phyloP scores from a whole-genome alignment of 1,139 yeast species.

The Taiozyma onychis region DNA sequence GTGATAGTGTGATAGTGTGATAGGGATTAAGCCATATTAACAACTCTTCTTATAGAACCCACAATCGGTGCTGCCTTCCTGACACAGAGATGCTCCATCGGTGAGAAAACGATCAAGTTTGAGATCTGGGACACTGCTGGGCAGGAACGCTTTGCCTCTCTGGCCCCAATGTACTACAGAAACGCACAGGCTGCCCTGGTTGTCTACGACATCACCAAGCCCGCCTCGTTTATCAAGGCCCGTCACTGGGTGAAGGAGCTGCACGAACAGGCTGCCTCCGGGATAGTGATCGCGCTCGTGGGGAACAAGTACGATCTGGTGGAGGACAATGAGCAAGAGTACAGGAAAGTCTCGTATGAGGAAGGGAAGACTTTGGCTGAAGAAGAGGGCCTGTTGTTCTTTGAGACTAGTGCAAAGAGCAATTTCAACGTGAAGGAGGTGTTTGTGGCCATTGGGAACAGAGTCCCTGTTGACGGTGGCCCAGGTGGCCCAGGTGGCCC shows the following conservation, averaged over 20 bases:
- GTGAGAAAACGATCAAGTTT: slow-evolving; percentile 85
- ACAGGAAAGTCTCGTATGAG: slow-evolving; percentile 76
- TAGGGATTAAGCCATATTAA: neutral
- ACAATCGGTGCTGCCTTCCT: slow-evolving; percentile 97
- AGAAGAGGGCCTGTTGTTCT: slow-evolving; percentile 84
- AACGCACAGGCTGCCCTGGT: slow-evolving; percentile 98
- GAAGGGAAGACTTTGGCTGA: slow-evolving; percentile 80
- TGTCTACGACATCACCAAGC: slow-evolving; percentile 93
- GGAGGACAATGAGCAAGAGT: slow-evolving; percentile 27
- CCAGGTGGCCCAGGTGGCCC: slow-evolving; percentile 6
- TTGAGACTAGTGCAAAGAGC: slow-evolving; percentile 93
- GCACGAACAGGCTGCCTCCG: slow-evolving; percentile 90
- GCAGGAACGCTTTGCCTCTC: slow-evolving; percentile 92
- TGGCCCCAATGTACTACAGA: slow-evolving; percentile 97
- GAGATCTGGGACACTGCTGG: slow-evolving; percentile 99
- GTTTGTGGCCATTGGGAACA: slow-evolving; percentile 82
- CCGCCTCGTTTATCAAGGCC: slow-evolving; percentile 97
- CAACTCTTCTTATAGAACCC: slow-evolving; percentile 46
- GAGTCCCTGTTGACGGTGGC: slow-evolving; percentile 48
- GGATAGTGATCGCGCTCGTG: slow-evolving; percentile 86
- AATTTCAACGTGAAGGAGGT: slow-evolving; percentile 91
- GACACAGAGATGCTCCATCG: slow-evolving; percentile 90
- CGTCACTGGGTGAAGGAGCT: slow-evolving; percentile 98
- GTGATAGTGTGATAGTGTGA: neutral
- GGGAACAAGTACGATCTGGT: slow-evolving; percentile 87